Conservation (phyloP, 129 eudicot genomes). For the Ambrosia trifida region DNA sequence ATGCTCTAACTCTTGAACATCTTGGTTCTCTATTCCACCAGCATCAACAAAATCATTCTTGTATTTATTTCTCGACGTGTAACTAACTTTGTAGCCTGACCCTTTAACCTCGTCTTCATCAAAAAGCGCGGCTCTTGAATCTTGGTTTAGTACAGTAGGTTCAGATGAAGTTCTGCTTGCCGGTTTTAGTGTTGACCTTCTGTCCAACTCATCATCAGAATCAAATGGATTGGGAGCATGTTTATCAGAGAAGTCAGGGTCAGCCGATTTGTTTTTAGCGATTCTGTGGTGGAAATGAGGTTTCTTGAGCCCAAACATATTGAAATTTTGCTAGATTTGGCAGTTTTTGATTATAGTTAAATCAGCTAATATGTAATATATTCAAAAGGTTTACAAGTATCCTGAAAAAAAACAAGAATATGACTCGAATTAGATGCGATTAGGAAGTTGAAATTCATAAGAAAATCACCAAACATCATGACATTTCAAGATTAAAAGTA, state of each 20-base stretch:
- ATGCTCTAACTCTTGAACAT: slow-evolving; percentile 70
- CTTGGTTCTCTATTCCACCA: slow-evolving; percentile 84
- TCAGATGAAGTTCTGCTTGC: slow-evolving; percentile 58
- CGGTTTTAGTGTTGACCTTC: slow-evolving; percentile 41
- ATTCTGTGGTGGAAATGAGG: slow-evolving; percentile 56
- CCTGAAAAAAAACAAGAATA: slow-evolving; percentile 22
- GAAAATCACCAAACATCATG: slow-evolving; percentile 1
- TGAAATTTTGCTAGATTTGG: slow-evolving; percentile 26
- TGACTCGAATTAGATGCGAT: slow-evolving; percentile 3
- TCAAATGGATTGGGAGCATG: slow-evolving; percentile 68
- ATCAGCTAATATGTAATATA: background rate
- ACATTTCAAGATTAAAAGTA: background rate
- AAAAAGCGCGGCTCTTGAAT: slow-evolving; percentile 49
- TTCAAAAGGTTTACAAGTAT: background rate
- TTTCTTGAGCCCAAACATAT: slow-evolving; percentile 68
- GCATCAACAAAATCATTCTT: slow-evolving; percentile 78
- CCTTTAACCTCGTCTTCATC: slow-evolving; percentile 53
- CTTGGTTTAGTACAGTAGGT: slow-evolving; percentile 42
- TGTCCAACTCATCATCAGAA: slow-evolving; percentile 62
- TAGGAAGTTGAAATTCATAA: background rate
- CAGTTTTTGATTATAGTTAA: background rate
- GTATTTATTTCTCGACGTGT: slow-evolving; percentile 66
- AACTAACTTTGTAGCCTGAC: slow-evolving; percentile 46
- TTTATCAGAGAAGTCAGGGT: slow-evolving; percentile 38
- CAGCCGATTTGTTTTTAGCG: slow-evolving; percentile 49